Evolutionary conservation across 169 alveolate genomes (phyloP), one percentile per base, ranked within the genome.

Genomic region (Cryptosporidium parvum): DNA sequence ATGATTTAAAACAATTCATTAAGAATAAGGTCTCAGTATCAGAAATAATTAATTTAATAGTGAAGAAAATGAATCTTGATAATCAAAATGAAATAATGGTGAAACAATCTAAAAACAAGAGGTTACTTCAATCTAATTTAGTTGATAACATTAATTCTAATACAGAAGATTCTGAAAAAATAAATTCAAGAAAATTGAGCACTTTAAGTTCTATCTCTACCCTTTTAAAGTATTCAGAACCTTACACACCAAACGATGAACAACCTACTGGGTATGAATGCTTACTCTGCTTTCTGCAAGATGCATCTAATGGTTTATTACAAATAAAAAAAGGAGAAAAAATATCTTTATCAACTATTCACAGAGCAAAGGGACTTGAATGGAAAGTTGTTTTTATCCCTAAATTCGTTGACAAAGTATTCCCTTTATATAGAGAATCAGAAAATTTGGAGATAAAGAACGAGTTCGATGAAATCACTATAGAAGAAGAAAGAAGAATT

Each of bases 401-500:
- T 5, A 91, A 91, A 65, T 85, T 93, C 29, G 91, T 91, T 53
- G 97, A 94, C 37, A 93, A 91, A 18, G 91, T 85, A 75, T 91
- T 89, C 10, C 95, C 95, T 23, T 85, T 91, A 59, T 18, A 59
- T 10, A 52, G 58, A 35, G 92, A 71, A 71, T 59, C 10, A 3
- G 75, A 68, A 10, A 3, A 29, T 31, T 16, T 3, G 12, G 62
- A 62, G 18, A 2, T 51, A 12, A 62, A 8, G 14, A 56, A 73
- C 23, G 92, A 86, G 5, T 84, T 75, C 14, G 42, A 70, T 29
- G 67, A 70, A 18, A 29, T 29, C 6, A 91, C 69, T 29, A 31
- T 72, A 52, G 94, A 91, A 85, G 97, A 94, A 91, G 97, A 94
- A 89, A 93, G 97, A 86, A 93, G 95, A 91, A 86, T 94, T 10